A percentile compares a stretch with the other conserved stretches of the same genome.
phyloP scores from a whole-genome alignment of 768 basidiomycete genomes.

The Amanita pallidorosea region DNA sequence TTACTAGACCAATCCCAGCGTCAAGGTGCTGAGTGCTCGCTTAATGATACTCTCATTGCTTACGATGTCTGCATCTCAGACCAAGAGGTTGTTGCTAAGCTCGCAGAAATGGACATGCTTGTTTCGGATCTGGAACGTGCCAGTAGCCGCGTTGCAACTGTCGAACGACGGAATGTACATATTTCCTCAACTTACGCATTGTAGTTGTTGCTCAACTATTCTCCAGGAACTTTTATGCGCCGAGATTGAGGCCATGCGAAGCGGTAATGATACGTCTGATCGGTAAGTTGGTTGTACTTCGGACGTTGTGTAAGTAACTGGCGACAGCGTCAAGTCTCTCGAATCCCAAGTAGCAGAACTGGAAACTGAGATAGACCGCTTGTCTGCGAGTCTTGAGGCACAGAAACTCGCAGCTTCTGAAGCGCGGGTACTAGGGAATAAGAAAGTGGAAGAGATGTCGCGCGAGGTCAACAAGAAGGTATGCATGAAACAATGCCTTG shows the following conservation, averaged over 20 bases:
- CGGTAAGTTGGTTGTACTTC: conserved; percentile 33
- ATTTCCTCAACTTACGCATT: conserved; percentile 12
- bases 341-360: conserved; percentile 66
- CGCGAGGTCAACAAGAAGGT: conserved; percentile 53
- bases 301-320: conserved; percentile 1
- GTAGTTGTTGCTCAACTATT: not conserved
- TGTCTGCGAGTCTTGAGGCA: conserved; percentile 54
- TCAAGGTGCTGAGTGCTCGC: conserved; percentile 47
- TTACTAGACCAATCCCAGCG: conserved; percentile 85
- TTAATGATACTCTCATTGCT: not conserved
- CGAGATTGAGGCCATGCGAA: conserved; percentile 85
- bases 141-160: conserved; percentile 85
- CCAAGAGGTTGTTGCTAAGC: conserved; percentile 82
- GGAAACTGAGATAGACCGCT: conserved; percentile 63
- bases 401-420: conserved; percentile 44
- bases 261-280: conserved; percentile 62
- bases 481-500: not conserved
- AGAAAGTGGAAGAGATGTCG: conserved; percentile 47
- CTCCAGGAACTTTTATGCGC: conserved; percentile 84
- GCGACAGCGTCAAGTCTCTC: conserved; percentile 52
- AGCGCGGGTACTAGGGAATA: conserved; percentile 33
- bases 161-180: conserved; percentile 86
- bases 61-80: conserved; percentile 32
- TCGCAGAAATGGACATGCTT: conserved; percentile 92
- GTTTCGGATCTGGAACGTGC: conserved; percentile 90